Evolutionary conservation across 208 protist genomes (phyloP), one percentile per base, ranked within the genome.

Genomic region (Lotmaria passim): DNA sequence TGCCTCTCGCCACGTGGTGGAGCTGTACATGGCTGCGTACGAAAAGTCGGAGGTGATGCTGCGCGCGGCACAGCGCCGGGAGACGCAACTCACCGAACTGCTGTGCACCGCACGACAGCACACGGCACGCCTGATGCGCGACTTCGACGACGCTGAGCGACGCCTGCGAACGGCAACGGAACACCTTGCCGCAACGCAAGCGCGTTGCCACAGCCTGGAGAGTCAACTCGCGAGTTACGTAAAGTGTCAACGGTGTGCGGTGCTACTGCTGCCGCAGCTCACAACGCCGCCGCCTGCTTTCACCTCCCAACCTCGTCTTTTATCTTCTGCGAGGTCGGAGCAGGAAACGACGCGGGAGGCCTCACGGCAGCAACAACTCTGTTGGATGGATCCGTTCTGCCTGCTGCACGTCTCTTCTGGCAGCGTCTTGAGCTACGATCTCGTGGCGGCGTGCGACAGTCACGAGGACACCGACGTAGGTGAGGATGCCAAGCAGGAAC

Each of bases 11-110:
- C 39, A 23, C 2, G 10, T 30, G 7, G 63, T 75, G 15, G 69
- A 62, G 39, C 41, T 26, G 23, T 65, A 56, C 24, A 71, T 81
- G 59, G 15, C 47, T 7, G 48, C 51, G 0, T 69, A 73, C 24
- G 59, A 73, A 10, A 10, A 14, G 0, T 63, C 69, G 2, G 31
- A 38, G 34, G 14, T 21, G 58, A 11, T 26, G 8, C 61, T 62
- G 41, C 61, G 51, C 41, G 63, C 65, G 26, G 63, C 48, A 15
- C 46, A 26, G 46, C 71, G 63, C 7, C 79, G 70, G 26, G 67
- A 87, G 38, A 55, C 74, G 10, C 71, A 85, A 26, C 55, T 90
- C 21, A 33, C 75, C 26, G 79, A 78, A 17, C 24, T 52, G 24
- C 53, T 84, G 50, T 65, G 56, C 6, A 56, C 63, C 10, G 71